Evolutionary conservation across 257 asterid genomes (phyloP).

Genomic region (Ajuga chamaepitys): DNA sequence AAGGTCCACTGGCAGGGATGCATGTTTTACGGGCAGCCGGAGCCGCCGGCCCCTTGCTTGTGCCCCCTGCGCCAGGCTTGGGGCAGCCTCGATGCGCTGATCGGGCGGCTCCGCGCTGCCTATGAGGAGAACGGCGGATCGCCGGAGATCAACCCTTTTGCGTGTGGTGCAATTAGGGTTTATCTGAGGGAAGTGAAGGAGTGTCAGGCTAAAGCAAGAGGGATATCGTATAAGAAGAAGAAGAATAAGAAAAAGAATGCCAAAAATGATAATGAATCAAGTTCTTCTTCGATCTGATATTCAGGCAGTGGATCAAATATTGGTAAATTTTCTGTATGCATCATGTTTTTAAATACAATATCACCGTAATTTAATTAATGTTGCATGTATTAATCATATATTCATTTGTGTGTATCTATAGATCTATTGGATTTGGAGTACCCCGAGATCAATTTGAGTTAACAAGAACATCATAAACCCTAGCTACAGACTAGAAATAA

Average conservation of each 20-base stretch:
- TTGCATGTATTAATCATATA: too few relatives aligned
- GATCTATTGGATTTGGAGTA: too few relatives aligned
- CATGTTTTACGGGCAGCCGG: constrained; percentile 75
- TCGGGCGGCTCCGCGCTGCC: constrained; percentile 76
- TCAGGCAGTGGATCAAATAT: too few relatives aligned
- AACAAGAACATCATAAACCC: too few relatives aligned
- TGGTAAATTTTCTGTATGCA: too few relatives aligned
- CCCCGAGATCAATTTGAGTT: too few relatives aligned
- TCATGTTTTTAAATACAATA: too few relatives aligned
- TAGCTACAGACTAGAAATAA: background rate
- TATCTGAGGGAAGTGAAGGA: constrained; percentile 72
- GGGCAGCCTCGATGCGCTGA: constrained; percentile 77
- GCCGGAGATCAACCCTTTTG: constrained; percentile 69
- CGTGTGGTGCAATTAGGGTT: constrained; percentile 54
- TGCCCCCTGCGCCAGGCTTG: constrained; percentile 80
- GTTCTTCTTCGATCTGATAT: constrained; percentile 37
- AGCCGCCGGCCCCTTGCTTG: constrained; percentile 72
- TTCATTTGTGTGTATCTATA: too few relatives aligned
- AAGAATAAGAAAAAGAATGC: constrained; percentile 24
- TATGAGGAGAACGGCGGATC: constrained; percentile 79
- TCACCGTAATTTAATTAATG: too few relatives aligned
- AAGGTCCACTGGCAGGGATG: constrained; percentile 74
- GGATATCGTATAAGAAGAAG: constrained; percentile 78
- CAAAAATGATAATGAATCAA: constrained; percentile 27
- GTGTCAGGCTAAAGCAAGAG: constrained; percentile 56